These are phyloP conservation scores for Rosa rugosa DNA, from an alignment of 306 rosid genomes.

Conservation along the genomic window DNA sequence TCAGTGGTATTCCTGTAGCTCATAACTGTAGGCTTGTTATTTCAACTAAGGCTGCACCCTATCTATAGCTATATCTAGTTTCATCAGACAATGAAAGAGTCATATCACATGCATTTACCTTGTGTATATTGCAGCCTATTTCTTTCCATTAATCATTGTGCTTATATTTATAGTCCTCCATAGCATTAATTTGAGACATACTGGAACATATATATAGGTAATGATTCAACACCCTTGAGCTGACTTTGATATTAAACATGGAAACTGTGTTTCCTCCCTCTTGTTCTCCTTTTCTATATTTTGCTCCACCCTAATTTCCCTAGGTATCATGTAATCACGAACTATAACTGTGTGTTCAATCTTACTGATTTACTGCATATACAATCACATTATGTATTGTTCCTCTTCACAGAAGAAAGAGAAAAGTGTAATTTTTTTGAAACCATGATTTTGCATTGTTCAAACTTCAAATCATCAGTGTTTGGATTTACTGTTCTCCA, in stretches of 20 bases:
- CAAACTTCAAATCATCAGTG: background rate
- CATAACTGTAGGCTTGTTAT: too few relatives aligned
- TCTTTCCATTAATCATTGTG: too few relatives aligned
- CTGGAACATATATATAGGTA: too few relatives aligned
- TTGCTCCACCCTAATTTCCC: background rate
- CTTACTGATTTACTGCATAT: background rate
- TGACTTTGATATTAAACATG: background rate
- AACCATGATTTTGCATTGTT: background rate
- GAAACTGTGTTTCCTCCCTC: background rate
- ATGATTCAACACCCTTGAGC: background rate
- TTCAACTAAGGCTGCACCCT: too few relatives aligned
- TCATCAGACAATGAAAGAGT: too few relatives aligned
- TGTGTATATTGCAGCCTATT: too few relatives aligned
- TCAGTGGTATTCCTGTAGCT: too few relatives aligned
- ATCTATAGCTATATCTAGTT: too few relatives aligned
- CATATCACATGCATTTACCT: too few relatives aligned
- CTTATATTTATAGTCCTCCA: too few relatives aligned
- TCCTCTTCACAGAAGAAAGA: background rate
- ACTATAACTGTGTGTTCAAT: background rate
- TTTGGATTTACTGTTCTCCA: background rate
- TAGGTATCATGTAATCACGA: background rate
- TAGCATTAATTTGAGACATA: too few relatives aligned
- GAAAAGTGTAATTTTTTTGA: background rate
- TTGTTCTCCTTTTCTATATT: background rate
- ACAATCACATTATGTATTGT: background rate